Evolutionary conservation across 805 yeast species (phyloP), one percentile per base, ranked within the genome.

Genomic region (Barnettozyma populi): DNA sequence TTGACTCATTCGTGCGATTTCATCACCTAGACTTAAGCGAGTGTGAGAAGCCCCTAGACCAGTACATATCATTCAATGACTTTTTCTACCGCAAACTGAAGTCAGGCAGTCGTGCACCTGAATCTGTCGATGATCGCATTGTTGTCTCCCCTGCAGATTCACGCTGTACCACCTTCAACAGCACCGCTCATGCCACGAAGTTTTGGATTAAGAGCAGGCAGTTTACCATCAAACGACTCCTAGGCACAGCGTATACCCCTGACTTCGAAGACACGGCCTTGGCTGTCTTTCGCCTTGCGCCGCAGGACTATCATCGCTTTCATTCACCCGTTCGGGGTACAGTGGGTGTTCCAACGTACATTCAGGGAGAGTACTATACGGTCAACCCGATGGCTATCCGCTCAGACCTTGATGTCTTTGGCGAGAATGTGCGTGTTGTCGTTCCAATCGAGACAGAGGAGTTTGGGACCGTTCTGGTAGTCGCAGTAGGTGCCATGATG

Each of bases 401-500:
- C 48, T 86, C 95, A 2, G 78, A 80, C 10, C 67, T 92, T 47
- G 98, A 92, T 64, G 97, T 92, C 1, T 94, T 80, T 67, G 96
- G 97, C 8, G 97, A 90, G 57, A 92, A 92, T 59, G 82, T 87
- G 1, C 73, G 98, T 36, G 82, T 83, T 4, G 68, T 90, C 2
- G 73, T 90, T 2, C 90, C 96, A 0, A 81, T 92, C 19, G 79
- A 85, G 27, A 79, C 96, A 1, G 72, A 75, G 29, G 70, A 76
- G n/a, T 90, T 88, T 63, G 97, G 97, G 0, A 73, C 77, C 0
- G 85, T 92, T 18, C 69, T 86, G 52, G 74, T 87, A 67, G 78
- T 89, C 20, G 81, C 94, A 6, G 88, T 92, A 4, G 99, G 99
- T 32, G 99, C 99, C 0, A 92, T 94, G 98, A 90, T 92, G 97